Evolutionary conservation across 352 stramenopile genomes (phyloP).

Genomic region (Phytopythium vexans): DNA sequence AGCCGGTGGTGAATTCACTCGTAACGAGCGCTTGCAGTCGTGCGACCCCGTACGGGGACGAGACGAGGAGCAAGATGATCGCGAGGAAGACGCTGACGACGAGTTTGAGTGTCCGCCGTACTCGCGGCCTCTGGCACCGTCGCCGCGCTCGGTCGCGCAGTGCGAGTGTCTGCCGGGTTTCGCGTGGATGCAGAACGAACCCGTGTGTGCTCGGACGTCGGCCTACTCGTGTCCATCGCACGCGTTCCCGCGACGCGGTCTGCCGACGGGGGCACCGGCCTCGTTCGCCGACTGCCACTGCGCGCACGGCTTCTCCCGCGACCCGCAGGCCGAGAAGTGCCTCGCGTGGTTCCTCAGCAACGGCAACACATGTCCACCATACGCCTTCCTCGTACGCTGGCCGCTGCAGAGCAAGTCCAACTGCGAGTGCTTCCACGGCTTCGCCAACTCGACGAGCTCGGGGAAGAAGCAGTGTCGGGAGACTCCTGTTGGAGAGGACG

Average conservation of each 20-base stretch:
- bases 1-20: conserved; percentile 31
- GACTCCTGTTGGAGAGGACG: conserved; percentile 7
- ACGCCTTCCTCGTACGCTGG: conserved; percentile 65
- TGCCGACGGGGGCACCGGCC: conserved; percentile 19
- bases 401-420: conserved; percentile 72
- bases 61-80: conserved; percentile 17
- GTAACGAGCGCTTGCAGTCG: conserved; percentile 56
- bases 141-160: conserved; percentile 68
- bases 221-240: conserved; percentile 64
- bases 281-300: conserved; percentile 69
- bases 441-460: conserved; percentile 22
- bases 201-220: conserved; percentile 53
- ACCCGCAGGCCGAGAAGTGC: conserved; percentile 45
- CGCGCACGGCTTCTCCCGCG: conserved; percentile 63
- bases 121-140: conserved; percentile 42
- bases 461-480: conserved; percentile 37
- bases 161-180: conserved; percentile 76
- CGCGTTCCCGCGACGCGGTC: conserved; percentile 15
- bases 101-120: conserved; percentile 59
- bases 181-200: conserved; percentile 67
- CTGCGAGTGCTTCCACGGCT: conserved; percentile 69
- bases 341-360: conserved; percentile 68
- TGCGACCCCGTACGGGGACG: conserved; percentile 28
- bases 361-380: conserved; percentile 57
- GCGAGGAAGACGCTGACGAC: conserved; percentile 16